phyloP scores from a whole-genome alignment of 2,329 filamentous ascomycete genomes.

The Tolypocladium ophioglossoides region DNA sequence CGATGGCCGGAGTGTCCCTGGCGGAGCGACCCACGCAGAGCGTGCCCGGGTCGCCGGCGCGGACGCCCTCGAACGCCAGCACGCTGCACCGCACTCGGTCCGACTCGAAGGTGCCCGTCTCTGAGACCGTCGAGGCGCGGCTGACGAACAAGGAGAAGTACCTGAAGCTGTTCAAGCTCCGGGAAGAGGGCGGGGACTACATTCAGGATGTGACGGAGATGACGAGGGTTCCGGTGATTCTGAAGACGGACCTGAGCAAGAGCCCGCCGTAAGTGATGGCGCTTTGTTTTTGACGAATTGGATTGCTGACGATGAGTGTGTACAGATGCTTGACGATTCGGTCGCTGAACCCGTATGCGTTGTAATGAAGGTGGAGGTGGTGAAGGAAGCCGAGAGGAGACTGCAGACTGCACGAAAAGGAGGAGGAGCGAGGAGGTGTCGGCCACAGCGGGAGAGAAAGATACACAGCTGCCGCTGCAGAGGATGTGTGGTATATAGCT shows the following conservation, averaged over 20 bases:
- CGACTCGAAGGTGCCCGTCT: constrained; percentile 77
- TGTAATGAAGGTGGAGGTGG: constrained; percentile 23
- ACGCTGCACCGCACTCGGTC: constrained; percentile 80
- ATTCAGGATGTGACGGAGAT: constrained; percentile 98
- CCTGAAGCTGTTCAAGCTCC: constrained; percentile 74
- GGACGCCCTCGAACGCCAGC: constrained; percentile 56
- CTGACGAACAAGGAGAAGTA: constrained; percentile 95
- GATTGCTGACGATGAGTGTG: constrained; percentile 11
- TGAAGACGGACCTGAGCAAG: constrained; percentile 97
- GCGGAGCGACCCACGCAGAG: constrained; percentile 87
- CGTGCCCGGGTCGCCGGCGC: constrained; percentile 82
- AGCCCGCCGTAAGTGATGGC: constrained; percentile 86
- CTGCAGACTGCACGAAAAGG: constrained; percentile 3
- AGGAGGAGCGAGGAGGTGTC: background rate
- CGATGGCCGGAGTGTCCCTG: constrained; percentile 83
- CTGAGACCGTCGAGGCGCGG: constrained; percentile 67
- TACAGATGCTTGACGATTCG: constrained; percentile 71
- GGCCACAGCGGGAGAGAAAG: background rate
- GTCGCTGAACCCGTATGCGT: constrained; percentile 69
- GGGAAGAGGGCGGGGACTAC: constrained; percentile 89
- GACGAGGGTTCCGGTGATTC: constrained; percentile 91
- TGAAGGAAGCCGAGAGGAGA: background rate
- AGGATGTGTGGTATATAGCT: constrained; percentile 9
- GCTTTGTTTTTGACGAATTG: background rate
- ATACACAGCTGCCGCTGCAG: background rate